phyloP scores from a whole-genome alignment of 768 basidiomycete species.

The Phylloporus sp. region DNA sequence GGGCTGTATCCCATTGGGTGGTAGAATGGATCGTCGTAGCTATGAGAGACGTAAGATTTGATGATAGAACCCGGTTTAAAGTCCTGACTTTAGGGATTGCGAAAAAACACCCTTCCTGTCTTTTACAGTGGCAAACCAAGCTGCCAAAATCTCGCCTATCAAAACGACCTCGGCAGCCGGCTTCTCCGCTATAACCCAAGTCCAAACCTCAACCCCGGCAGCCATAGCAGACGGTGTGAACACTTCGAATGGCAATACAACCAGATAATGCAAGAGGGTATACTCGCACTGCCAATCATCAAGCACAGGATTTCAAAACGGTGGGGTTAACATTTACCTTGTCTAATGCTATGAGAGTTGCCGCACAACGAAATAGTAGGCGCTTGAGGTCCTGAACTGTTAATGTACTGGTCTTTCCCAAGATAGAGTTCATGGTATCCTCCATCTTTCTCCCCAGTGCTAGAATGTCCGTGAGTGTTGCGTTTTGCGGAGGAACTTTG shows the following conservation, averaged over 20 bases:
- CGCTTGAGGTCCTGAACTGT: constrained; percentile 81
- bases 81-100: constrained; percentile 64
- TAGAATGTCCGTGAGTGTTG: constrained; percentile 56
- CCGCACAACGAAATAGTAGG: constrained; percentile 81
- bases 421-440: constrained; percentile 60
- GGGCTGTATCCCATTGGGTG: constrained; percentile 85
- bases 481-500: constrained; percentile 53
- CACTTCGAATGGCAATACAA: constrained; percentile 81
- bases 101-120: constrained; percentile 82
- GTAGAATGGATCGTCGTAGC: constrained; percentile 85
- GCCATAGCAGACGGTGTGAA: constrained; percentile 84
- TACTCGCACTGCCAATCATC: constrained; percentile 63
- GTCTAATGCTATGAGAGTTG: constrained; percentile 65
- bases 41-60: constrained; percentile 30
- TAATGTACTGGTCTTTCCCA: constrained; percentile 64
- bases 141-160: constrained; percentile 79
- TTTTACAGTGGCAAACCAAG: constrained; percentile 82
- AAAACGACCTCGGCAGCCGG: constrained; percentile 76
- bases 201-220: constrained; percentile 92
- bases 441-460: constrained; percentile 66
- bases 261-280: constrained; percentile 81
- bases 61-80: constrained; percentile 9
- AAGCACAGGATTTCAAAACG: neutral
- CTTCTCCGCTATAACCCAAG: constrained; percentile 88
- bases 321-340: constrained; percentile 39